Conservation (phyloP, 2,329 filamentous ascomycete genomes). For the Pseudogymnoascus sp. region DNA sequence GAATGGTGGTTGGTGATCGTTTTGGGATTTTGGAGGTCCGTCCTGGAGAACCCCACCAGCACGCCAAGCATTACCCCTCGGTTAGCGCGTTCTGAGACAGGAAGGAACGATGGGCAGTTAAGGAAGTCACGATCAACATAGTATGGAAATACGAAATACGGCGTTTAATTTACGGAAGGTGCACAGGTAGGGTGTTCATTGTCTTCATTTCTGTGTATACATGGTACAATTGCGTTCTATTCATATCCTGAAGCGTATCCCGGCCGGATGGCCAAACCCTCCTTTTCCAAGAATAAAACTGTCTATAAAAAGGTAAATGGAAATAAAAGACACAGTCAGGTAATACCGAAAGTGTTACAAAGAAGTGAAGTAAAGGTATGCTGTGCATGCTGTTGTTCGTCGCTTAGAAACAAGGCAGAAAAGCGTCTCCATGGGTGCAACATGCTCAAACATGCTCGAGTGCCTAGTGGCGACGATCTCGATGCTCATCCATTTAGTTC, state of each 20-base stretch:
- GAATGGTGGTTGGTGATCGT: background rate
- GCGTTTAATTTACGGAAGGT: background rate
- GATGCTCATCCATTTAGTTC: background rate
- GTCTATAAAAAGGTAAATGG: background rate
- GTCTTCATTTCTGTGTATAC: conserved; percentile 6
- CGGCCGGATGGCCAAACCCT: background rate
- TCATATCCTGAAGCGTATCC: conserved; percentile 1
- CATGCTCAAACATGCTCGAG: background rate
- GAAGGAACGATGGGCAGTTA: background rate
- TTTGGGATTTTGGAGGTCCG: background rate
- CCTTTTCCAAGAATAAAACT: background rate
- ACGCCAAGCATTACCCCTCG: background rate
- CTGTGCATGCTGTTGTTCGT: background rate
- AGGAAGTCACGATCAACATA: background rate
- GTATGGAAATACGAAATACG: background rate
- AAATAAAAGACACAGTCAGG: background rate
- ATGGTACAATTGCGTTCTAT: conserved; percentile 5
- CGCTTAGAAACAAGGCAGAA: background rate
- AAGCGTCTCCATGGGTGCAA: background rate
- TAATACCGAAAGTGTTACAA: conserved; percentile 4
- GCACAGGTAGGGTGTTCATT: background rate
- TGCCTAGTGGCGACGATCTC: background rate
- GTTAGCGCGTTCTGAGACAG: background rate
- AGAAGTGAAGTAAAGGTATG: background rate
- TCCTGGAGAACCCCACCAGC: background rate